A percentile compares a stretch with the other conserved stretches of the same genome.
Evolutionary conservation across 176 grass and related monocot species (phyloP).

Genomic region (Zea luxurians): DNA sequence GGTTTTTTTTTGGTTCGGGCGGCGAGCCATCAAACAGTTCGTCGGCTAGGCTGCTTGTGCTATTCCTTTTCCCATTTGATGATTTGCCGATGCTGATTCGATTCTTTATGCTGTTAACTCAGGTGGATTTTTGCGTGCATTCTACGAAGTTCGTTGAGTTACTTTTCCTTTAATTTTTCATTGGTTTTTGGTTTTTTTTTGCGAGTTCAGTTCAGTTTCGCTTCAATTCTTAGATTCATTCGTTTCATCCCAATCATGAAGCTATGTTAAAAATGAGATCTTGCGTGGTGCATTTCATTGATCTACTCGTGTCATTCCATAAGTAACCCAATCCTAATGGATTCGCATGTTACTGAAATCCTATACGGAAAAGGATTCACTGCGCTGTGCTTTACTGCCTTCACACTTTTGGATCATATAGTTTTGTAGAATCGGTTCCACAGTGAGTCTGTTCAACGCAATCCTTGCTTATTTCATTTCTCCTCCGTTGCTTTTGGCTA

Average conservation of each 20-base stretch:
- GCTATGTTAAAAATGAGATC: background rate
- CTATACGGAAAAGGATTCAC: background rate
- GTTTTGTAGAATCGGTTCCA: conserved; percentile 23
- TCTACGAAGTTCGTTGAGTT: background rate
- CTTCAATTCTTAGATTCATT: conserved; percentile 8
- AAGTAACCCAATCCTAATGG: background rate
- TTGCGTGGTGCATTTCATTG: background rate
- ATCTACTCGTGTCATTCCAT: background rate
- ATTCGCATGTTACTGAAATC: conserved; percentile 4
- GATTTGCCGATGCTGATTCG: background rate
- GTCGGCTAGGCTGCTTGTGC: background rate
- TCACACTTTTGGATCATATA: background rate
- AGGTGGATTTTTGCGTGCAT: conserved; percentile 3
- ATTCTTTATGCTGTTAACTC: background rate
- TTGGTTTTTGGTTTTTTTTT: background rate
- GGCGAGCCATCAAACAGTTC: background rate
- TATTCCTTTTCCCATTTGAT: conserved; percentile 7
- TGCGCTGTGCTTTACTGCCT: background rate
- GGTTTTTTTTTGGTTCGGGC: background rate
- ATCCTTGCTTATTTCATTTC: conserved; percentile 30
- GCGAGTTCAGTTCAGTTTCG: background rate
- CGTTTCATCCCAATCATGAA: background rate
- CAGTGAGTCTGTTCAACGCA: background rate
- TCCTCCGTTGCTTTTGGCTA: conserved; percentile 31
- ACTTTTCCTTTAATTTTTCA: background rate